phyloP scores from a whole-genome alignment of 139 green algal genomes.

The Chlorella sp. region DNA sequence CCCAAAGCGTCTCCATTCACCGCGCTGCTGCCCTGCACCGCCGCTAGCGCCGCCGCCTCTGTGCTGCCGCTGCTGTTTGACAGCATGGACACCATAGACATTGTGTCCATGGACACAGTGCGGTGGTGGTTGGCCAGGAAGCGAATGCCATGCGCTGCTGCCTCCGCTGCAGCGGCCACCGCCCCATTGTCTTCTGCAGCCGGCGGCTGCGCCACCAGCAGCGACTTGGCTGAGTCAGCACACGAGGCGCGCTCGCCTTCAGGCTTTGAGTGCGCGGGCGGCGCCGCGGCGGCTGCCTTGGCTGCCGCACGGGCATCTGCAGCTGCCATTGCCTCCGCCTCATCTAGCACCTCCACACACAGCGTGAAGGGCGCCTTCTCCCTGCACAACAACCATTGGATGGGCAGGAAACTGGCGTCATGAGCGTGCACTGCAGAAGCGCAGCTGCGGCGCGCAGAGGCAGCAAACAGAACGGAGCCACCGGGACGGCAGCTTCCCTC shows the following conservation, averaged over 20 bases:
- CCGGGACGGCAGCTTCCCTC: not conserved
- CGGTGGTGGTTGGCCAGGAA: constrained; percentile 44
- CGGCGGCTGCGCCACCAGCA: not conserved
- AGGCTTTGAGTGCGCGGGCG: not conserved
- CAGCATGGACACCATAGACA: not conserved
- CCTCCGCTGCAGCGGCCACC: constrained; percentile 21
- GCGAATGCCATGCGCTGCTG: constrained; percentile 31
- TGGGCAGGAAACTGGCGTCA: not conserved
- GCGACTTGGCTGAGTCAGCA: constrained; percentile 25
- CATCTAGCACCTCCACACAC: constrained; percentile 79
- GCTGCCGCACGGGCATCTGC: not conserved
- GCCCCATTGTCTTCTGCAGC: not conserved
- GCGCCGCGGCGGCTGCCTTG: not conserved
- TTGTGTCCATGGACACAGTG: constrained; percentile 33
- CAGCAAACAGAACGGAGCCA: not conserved
- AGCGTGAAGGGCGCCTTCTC: constrained; percentile 89
- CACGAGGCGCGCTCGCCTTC: not conserved
- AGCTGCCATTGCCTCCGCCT: constrained; percentile 31
- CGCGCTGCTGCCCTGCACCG: constrained; percentile 48
- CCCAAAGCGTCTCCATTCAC: constrained; percentile 4
- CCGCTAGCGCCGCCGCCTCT: constrained; percentile 36
- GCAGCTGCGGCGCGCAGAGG: no score
- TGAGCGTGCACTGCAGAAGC: not conserved
- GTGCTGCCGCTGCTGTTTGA: constrained; percentile 16
- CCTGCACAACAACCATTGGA: constrained; percentile 31